Evolutionary conservation across 768 basidiomycete genomes (phyloP).

Genomic region (Boletus patriciae): DNA sequence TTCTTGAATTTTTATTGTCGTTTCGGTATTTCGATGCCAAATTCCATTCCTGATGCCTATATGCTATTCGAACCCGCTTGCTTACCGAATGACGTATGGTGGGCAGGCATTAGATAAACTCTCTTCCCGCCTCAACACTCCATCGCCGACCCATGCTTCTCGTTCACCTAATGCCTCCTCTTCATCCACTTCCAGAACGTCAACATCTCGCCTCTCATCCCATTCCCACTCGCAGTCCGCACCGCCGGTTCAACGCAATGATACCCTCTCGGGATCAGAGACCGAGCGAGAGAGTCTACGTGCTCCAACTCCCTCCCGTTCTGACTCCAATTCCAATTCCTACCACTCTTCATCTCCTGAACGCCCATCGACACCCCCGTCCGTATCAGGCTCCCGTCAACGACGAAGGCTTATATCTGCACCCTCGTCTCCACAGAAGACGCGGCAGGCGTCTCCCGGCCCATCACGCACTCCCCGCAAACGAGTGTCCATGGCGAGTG

Average conservation of each 20-base stretch:
- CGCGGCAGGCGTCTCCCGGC: conserved; percentile 39
- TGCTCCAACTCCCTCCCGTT: conserved; percentile 33
- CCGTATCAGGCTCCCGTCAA: conserved; percentile 20
- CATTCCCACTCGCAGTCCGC: conserved; percentile 32
- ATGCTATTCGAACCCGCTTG: conserved; percentile 17
- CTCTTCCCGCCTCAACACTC: conserved; percentile 56
- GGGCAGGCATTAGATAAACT: conserved; percentile 68
- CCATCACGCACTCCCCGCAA: conserved; percentile 45
- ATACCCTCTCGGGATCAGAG: conserved; percentile 70
- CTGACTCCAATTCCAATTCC: conserved; percentile 31
- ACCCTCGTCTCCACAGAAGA: conserved; percentile 46
- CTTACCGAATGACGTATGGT: conserved; percentile 1
- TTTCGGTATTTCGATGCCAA: conserved; percentile 6
- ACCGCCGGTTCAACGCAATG: conserved; percentile 29
- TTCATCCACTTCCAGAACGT: conserved; percentile 38
- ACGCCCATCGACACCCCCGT: conserved; percentile 39
- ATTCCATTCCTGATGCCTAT: conserved; percentile 13
- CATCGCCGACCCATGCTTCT: conserved; percentile 48
- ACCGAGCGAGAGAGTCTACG: conserved; percentile 68
- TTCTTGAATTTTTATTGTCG: conserved; percentile 1
- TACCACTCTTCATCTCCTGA: conserved; percentile 42
- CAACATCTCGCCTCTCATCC: conserved; percentile 38
- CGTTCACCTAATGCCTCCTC: conserved; percentile 37
- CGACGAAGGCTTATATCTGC: conserved; percentile 49
- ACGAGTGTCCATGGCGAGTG: conserved; percentile 39